Evolutionary conservation across 2,329 filamentous ascomycete genomes (phyloP), one percentile per base, ranked within the genome.

Genomic region (Ceratocystis eucalypticola): DNA sequence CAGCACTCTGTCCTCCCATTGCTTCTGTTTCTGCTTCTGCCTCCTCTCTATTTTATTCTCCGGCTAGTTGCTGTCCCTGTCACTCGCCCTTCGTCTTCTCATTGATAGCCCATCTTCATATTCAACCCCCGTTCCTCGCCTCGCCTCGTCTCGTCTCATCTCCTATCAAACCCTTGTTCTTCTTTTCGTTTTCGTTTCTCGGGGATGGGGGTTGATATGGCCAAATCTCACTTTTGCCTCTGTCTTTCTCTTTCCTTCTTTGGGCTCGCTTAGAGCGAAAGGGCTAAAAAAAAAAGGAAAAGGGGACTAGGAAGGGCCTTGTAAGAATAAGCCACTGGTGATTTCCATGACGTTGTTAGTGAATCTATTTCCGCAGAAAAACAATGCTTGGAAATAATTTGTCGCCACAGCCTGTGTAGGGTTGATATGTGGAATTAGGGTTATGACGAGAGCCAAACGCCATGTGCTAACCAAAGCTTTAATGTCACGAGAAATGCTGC

Each of bases 101-200:
- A 53, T 53, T 4, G 48, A 25, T 5, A 6, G 15, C 48, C 15
- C 5, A 37, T 59, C 55, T 33, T 33, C 55, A 59, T 37, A 28
- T 20, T 59, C 55, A 59, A 59, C 15, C 4, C 55, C 33, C 55
- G 12, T 59, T n/a, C 15, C 30, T 33, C 15, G 53, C 22, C 28
- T 59, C 53, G 53, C 33, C 53, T 59, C 53, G 53, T n/a, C 28
- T 59, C 55, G n/a, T 33, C 55, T 33, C 55, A 59, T 59, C 55
- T 59, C 28, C 55, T 20, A 37, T 37, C 17, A 30, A 8, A n/a
- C 55, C 55, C 55, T 57, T 12, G 53, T 41, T 57, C 12, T 57
- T 15, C 22, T 30, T 28, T 57, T 10, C 46, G 22, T 30, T 28
- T 57, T 10, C 46, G 22, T 57, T 33, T 59, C 28, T 59, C 28